Evolutionary conservation across 768 basidiomycete genomes (phyloP), one percentile per base, ranked within the genome.

Genomic region (Lactifluus pinguis): DNA sequence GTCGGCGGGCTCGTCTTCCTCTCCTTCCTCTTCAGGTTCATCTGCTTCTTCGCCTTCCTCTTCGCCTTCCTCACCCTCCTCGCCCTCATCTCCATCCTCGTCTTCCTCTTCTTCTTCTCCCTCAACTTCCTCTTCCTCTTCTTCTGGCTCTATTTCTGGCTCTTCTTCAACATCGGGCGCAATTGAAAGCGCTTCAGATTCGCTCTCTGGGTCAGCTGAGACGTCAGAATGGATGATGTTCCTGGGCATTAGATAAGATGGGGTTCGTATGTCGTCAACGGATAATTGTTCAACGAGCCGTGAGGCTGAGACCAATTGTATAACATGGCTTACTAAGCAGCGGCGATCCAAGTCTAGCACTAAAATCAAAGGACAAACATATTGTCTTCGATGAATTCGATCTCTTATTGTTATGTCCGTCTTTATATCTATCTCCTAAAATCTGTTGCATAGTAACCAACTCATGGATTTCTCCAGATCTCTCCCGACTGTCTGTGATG

Each of bases 21-120:
- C 66, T 6, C 53, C 63, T 15, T 55, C 59, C 14, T 66, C 65
- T 36, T 60, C 63, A 32, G 61, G 62, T 21, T 55, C 60, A 13
- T 65, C 57, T 21, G 6, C 42, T 21, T 60, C 49, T 39, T 56
- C 59, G 6, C 49, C 60, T 52, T 57, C 60, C 9, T 57, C 60
- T 10, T 52, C 55, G 6, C 7, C 50, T 4, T 72, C 72, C 21
- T 70, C 68, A 14, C 69, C 70, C 19, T 76, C 80, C 50, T 78
- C 76, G 4, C 68, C 75, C 5, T 77, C 60, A 6, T 49, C 60
- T 1, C 70, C 72, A 7, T 70, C 69, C 42, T 69, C 69, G 21
- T 76, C 80, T 53, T 77, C 75, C 3, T 67, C 75, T 9, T 77
- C 77, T 49, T 75, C 73, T 3, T 72, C 70, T 17, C 64, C 67